Percentiles rank a stretch among this genome's conserved stretches.
Conservation (phyloP, 768 basidiomycete genomes). For the Astraeus odoratus region DNA sequence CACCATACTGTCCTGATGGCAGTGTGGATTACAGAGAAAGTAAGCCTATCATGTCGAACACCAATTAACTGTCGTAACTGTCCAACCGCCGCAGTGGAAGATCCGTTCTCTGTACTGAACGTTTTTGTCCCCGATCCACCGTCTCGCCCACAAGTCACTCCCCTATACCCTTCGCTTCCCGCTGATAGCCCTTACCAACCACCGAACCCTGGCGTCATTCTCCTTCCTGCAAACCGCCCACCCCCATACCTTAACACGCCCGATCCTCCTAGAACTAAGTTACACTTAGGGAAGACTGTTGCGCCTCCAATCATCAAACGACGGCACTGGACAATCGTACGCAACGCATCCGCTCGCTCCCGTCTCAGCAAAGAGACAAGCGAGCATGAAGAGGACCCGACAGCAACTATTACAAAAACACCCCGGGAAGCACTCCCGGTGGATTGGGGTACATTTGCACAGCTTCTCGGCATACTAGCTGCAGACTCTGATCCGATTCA, state of each 20-base stretch:
- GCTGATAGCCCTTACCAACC: background rate
- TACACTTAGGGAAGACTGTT: conserved; percentile 5
- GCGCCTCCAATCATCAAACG: conserved; percentile 24
- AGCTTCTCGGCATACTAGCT: conserved; percentile 39
- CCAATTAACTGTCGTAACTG: background rate
- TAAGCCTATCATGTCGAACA: conserved; percentile 24
- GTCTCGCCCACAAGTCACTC: conserved; percentile 48
- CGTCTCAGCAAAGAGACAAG: conserved; percentile 47
- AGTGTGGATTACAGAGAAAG: conserved; percentile 71
- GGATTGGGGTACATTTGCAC: conserved; percentile 60
- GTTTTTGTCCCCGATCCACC: conserved; percentile 53
- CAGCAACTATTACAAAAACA: conserved; percentile 37
- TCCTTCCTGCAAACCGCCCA: conserved; percentile 17
- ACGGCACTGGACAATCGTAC: conserved; percentile 56
- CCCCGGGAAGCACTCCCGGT: conserved; percentile 46
- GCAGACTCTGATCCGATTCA: conserved; percentile 21
- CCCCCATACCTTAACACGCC: conserved; percentile 11
- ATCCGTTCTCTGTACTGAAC: conserved; percentile 65
- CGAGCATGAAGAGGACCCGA: conserved; percentile 37
- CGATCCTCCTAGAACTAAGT: background rate
- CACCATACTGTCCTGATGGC: conserved; percentile 65
- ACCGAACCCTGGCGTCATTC: conserved; percentile 25
- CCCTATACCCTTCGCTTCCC: conserved; percentile 43
- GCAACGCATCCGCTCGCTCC: conserved; percentile 41
- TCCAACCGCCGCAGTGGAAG: conserved; percentile 52